phyloP scores from a whole-genome alignment of 371 early-diverging fungal genomes.

The Mucor circinelloides region DNA sequence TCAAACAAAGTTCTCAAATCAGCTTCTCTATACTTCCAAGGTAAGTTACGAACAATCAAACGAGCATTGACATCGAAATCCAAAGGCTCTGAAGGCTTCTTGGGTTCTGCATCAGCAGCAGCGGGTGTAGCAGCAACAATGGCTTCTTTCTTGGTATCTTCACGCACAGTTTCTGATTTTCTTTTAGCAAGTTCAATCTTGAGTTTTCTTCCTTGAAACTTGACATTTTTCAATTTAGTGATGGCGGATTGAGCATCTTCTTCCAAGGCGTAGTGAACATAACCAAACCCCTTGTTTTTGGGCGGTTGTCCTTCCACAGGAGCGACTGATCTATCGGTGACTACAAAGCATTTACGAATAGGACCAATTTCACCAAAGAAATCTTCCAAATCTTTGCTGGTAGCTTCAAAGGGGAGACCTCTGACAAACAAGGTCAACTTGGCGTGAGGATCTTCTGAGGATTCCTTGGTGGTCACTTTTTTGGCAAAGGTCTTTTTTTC shows the following conservation, averaged over 20 bases:
- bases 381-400: constrained; percentile 77
- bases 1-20: constrained; percentile 63
- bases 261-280: constrained; percentile 84
- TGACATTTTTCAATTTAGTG: constrained; percentile 63
- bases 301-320: constrained; percentile 29
- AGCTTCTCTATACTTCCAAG: constrained; percentile 76
- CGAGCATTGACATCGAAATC: constrained; percentile 57
- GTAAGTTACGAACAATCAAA: constrained; percentile 89
- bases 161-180: constrained; percentile 22
- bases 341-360: constrained; percentile 88
- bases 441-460: constrained; percentile 24
- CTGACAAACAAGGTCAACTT: constrained; percentile 87
- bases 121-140: neutral
- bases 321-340: constrained; percentile 45
- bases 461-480: constrained; percentile 10
- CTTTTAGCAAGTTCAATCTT: constrained; percentile 76
- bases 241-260: constrained; percentile 90
- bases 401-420: constrained; percentile 80
- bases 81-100: constrained; percentile 16
- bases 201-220: constrained; percentile 71
- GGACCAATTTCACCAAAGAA: constrained; percentile 93
- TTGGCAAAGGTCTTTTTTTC: constrained; percentile 1
- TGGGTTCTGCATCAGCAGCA: neutral
- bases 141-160: constrained; percentile 25
- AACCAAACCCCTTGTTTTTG: constrained; percentile 87